phyloP scores from a whole-genome alignment of 2,329 filamentous ascomycete species.

The Septoria petroselini region DNA sequence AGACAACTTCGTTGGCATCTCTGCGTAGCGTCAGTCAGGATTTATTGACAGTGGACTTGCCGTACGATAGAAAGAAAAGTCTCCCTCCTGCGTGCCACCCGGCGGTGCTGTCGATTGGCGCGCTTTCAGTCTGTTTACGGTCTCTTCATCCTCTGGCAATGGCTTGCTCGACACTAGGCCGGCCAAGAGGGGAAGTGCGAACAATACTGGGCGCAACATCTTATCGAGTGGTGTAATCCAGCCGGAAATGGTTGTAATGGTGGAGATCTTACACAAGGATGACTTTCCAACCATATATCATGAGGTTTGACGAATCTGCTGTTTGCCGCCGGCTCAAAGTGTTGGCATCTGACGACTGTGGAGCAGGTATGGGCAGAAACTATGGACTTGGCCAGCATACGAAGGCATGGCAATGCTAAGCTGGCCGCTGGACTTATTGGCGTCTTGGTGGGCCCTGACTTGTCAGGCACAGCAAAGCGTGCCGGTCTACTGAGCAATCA shows the following conservation, averaged over 20 bases:
- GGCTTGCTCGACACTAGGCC: slow-evolving; percentile 13
- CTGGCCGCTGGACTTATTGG: neutral
- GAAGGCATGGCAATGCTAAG: slow-evolving; percentile 10
- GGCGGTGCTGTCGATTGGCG: slow-evolving; percentile 15
- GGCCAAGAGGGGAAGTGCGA: slow-evolving; percentile 8
- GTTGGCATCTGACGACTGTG: slow-evolving; percentile 11
- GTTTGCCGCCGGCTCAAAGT: slow-evolving; percentile 14
- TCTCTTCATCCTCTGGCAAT: slow-evolving; percentile 11
- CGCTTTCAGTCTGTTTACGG: slow-evolving; percentile 8
- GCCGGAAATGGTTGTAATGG: neutral
- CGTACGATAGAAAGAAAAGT: slow-evolving; percentile 9
- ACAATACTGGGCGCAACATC: slow-evolving; percentile 8
- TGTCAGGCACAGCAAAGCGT: neutral
- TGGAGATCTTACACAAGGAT: neutral
- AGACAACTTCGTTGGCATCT: slow-evolving; percentile 8
- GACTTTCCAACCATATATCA: neutral
- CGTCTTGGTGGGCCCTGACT: slow-evolving; percentile 1
- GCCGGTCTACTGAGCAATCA: too few species aligned
- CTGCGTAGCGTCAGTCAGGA: too few species aligned
- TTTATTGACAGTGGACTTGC: too few species aligned
- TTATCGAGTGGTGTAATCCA: neutral
- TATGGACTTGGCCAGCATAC: slow-evolving; percentile 5
- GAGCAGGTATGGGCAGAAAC: neutral
- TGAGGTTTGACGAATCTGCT: neutral
- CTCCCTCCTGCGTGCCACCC: slow-evolving; percentile 10